A percentile compares a stretch with the other conserved stretches of the same genome.
These are phyloP conservation scores for Colletotrichum falcatum DNA, from an alignment of 2,329 filamentous ascomycete species.

Conservation along the genomic window DNA sequence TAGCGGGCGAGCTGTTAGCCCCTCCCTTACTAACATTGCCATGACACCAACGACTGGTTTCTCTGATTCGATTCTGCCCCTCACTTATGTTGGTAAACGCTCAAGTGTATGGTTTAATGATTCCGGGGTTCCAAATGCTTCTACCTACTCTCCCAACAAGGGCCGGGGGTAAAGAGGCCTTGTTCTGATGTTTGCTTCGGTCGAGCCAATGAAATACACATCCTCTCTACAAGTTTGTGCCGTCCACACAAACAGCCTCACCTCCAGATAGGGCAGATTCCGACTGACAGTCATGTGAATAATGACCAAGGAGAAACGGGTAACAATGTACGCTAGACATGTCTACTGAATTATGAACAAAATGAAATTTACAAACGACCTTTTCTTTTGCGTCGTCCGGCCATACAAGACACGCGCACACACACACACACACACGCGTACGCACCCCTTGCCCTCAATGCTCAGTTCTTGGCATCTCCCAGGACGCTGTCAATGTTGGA, in stretches of 20 bases:
- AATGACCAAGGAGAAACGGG: not conserved
- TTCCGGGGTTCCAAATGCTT: not conserved
- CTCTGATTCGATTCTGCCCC: not conserved
- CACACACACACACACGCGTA: too few species aligned
- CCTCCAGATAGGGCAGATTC: not conserved
- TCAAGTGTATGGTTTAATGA: not conserved
- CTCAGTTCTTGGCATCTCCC: constrained; percentile 44
- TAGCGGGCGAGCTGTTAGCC: not conserved
- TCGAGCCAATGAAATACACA: not conserved
- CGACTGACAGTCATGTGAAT: not conserved
- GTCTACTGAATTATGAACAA: not conserved
- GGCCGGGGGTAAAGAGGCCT: not conserved
- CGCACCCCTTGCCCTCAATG: not conserved
- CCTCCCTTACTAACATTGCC: not conserved
- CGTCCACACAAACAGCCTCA: not conserved
- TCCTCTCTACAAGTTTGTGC: not conserved
- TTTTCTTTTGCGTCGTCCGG: not conserved
- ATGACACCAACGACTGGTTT: not conserved
- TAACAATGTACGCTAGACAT: not conserved
- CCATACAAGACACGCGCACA: too few species aligned
- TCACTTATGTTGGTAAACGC: not conserved
- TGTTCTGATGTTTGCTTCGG: not conserved
- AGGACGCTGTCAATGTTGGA: constrained; percentile 41
- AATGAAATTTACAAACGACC: not conserved
- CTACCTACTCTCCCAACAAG: not conserved